Evolutionary conservation across 2,329 filamentous ascomycete species (phyloP), one percentile per base, ranked within the genome.

Genomic region (Pyricularia grisea): DNA sequence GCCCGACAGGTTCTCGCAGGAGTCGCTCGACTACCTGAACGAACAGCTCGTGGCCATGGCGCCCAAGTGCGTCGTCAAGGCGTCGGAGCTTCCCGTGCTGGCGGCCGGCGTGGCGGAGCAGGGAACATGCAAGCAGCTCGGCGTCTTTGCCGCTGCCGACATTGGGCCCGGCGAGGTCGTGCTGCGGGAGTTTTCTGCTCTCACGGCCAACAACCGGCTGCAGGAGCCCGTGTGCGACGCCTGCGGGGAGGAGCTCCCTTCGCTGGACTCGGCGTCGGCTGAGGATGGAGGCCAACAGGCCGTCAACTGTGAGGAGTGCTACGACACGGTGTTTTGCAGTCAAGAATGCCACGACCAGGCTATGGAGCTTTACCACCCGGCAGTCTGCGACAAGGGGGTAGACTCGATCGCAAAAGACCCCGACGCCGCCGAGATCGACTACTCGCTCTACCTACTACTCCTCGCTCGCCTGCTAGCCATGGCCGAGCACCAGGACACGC

Each of bases 161-260:
- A 92, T 98, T 55, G 80, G 82, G 0, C 87, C 93, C 0, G 92
- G 91, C 11, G 91, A 96, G 76, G 83, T 85, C 6, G 88, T 97
- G 1, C 84, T 99, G 33, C 82, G 87, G 66, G 95, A 99, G 76
- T 92, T 90, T 71, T 95, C 93, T 10, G 85, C 97, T 9, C 82
- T 99, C 60, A 97, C 94, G 1, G 94, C 92, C 65, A 95, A 94
- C 73, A 95, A 95, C 76, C 89, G 93, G 33, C 85, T 95, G 14
- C 93, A 96, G 76, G 93, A 97, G 71, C 85, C 91, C 4, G 85
- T 94, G 33, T 98, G 94, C 78, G 94, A 98, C 78, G 93, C 93
- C 17, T 98, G 94, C 78, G 93, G 93, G 74, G 84, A 86, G 9
- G 87, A 88, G 28, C 84, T 96, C 6, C 92, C 91, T 0, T 83